Evolutionary conservation across 1,139 yeast genomes (phyloP), one percentile per base, ranked within the genome.

Genomic region (Trichomonascaceae sp.): DNA sequence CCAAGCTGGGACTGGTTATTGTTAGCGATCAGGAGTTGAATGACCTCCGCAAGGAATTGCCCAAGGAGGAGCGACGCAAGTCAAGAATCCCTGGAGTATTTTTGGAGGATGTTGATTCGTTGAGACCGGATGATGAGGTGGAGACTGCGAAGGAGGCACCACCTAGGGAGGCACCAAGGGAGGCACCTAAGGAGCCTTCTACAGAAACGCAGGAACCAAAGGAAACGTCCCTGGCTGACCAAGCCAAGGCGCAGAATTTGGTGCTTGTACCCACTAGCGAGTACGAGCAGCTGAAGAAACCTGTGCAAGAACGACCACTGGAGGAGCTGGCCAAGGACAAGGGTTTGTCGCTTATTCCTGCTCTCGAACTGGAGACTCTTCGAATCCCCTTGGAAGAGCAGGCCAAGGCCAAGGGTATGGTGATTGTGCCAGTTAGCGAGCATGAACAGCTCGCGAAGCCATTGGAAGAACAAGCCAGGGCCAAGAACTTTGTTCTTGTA

Each of bases 1-100:
- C 39, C 16, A 51, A 47, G 37, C 42, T 49, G 5, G 56, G 52
- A 9, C 34, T 54, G 27, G 43, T 42, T 17, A 34, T 35, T 22
- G 44, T 38, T 22, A 32, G 37, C 6, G 33, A 32, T 1, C 37
- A 36, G 17, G 40, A 37, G 11, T 11, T 20, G 11, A 6, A 8
- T 11, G 23, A 20, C 23, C 9, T 11, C 23, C 6, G 8, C 27
- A 34, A 8, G 32, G 26, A n/a, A 17, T 22, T 13, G 30, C 23
- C 14, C 20, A 31, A 17, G 29, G 23, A 20, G 11, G 23, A 11
- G 11, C 6, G 11, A 11, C 6, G 11, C 32, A 13, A 26, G 17
- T 13, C 15, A 16, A 13, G n/a, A 13, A 27, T 13, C 16, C 5
- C 3, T n/a, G 4, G 16, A n/a, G 15, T 15, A n/a, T 15, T 27